Evolutionary conservation across 2,329 filamentous ascomycete species (phyloP).

Genomic region (Aspergillus sp.): DNA sequence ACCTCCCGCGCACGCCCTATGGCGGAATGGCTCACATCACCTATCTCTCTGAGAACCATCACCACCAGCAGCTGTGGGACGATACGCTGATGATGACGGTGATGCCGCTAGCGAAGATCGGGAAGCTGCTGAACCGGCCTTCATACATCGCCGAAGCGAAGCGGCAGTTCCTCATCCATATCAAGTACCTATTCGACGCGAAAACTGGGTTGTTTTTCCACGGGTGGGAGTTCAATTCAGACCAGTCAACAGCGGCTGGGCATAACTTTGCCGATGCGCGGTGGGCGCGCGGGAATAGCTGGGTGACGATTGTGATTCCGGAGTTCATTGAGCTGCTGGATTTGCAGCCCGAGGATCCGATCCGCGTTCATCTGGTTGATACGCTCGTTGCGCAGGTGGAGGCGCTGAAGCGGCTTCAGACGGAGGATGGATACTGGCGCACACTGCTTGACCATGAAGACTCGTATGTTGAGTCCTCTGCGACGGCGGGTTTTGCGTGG

Average conservation of each 20-base stretch:
- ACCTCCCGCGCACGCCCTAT: conserved; percentile 68
- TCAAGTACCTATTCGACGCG: conserved; percentile 75
- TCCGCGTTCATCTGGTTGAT: conserved; percentile 51
- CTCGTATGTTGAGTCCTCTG: conserved; percentile 74
- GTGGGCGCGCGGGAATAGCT: conserved; percentile 59
- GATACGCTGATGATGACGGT: conserved; percentile 90
- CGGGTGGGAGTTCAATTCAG: conserved; percentile 64
- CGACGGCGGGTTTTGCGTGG: conserved; percentile 78
- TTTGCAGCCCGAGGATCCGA: conserved; percentile 58
- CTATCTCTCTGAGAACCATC: conserved; percentile 67
- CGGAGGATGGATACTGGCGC: conserved; percentile 66
- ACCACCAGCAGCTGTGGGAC: conserved; percentile 77
- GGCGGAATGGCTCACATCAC: conserved; percentile 76
- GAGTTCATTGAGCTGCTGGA: conserved; percentile 75
- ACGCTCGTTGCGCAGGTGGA: conserved; percentile 69
- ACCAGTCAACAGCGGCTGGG: conserved; percentile 57
- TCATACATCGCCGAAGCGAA: conserved; percentile 77
- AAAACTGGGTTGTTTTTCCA: conserved; percentile 75
- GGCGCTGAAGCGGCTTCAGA: conserved; percentile 63
- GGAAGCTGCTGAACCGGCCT: conserved; percentile 65
- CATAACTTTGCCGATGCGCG: conserved; percentile 58
- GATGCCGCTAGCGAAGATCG: conserved; percentile 76
- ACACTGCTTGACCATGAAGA: conserved; percentile 72
- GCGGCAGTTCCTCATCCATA: conserved; percentile 72
- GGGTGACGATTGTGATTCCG: conserved; percentile 80